Base-by-base conservation (phyloP, 495 filamentous ascomycete genomes). In the Bathelium albidoporum region DNA sequence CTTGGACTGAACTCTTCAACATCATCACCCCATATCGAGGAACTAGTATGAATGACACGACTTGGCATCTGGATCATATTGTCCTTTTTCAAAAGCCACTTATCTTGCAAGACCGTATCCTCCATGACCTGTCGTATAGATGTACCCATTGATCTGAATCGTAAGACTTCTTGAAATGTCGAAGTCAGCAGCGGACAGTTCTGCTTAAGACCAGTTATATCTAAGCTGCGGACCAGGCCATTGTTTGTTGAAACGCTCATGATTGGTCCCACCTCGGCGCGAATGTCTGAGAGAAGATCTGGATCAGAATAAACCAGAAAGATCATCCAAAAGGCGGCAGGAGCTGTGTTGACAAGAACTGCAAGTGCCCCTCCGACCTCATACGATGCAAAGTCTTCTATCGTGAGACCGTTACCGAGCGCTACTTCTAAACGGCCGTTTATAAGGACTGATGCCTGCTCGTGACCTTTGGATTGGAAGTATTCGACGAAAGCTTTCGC, bases 271-370 rank as follows among this genome's bases (percentile, higher is more conserved):
- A 80, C 29, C 59, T 81, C 78, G 0, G 72, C 32, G 0, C 77
- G 68, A 22, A 77, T 62, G 14, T 78, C 68, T 1, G 71, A 53
- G 0, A 81, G 73, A 1, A 81, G 66, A 1, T 65, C 63, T 0
- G 76, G 72, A 31, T 76, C 65, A 7, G 74, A 75, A 65, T 71
- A 77, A 0, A 80, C 28, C 32, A 76, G 72, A 43, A 76, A 76
- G 2, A 81, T 63, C 18, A 75, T 64, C 79, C 79, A 81, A 66
- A 81, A 82, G 4, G 69, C 65, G 18, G 78, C 68, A 2, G 79
- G 79, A 29, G 74, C 69, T 1, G 78, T 81, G 64, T 80, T 83
- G 22, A 75, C 76, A 1, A 82, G 60, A 22, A 81, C 62, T 0
- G 72, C 81, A 34, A 80, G 65, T 0, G 66, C 68, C 29, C 70